Conservation (phyloP, 2,329 filamentous ascomycete genomes). For the Corinectria fuckeliana region DNA sequence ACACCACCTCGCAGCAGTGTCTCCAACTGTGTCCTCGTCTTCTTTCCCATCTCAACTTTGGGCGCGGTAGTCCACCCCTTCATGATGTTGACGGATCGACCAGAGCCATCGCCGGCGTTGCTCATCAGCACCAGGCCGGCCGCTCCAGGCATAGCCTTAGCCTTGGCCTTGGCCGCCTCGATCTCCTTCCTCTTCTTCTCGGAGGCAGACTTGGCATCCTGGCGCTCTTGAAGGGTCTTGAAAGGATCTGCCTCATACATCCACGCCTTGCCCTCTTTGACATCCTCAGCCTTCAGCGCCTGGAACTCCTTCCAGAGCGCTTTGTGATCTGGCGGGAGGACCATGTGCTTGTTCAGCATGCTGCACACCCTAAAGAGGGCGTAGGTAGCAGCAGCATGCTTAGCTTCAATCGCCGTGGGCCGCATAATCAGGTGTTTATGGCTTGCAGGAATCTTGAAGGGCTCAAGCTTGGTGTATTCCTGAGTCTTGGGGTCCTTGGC, state of each 20-base stretch:
- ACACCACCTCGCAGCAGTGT: conserved; percentile 77
- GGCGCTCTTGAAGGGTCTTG: conserved; percentile 76
- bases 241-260: conserved; percentile 98
- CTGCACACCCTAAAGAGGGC: conserved; percentile 90
- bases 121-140: conserved; percentile 62
- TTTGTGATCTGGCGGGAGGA: conserved; percentile 88
- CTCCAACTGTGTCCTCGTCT: conserved; percentile 80
- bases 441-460: conserved; percentile 79
- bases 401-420: conserved; percentile 84
- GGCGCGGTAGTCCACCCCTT: conserved; percentile 85
- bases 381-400: conserved; percentile 92
- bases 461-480: conserved; percentile 75
- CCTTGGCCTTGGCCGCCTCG: conserved; percentile 72
- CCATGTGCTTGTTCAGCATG: conserved; percentile 95
- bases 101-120: conserved; percentile 45
- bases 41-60: conserved; percentile 90
- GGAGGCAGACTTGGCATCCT: conserved; percentile 75
- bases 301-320: conserved; percentile 92
- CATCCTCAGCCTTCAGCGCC: conserved; percentile 79
- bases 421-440: conserved; percentile 79
- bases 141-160: conserved; percentile 66
- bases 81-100: conserved; percentile 55
- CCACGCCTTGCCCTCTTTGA: conserved; percentile 79
- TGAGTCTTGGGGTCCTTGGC: conserved; percentile 81
- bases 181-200: conserved; percentile 82